A percentile compares a stretch with the other conserved stretches of the same genome.
Conservation (phyloP, 345 rosid species). For the Murraya paniculata region DNA sequence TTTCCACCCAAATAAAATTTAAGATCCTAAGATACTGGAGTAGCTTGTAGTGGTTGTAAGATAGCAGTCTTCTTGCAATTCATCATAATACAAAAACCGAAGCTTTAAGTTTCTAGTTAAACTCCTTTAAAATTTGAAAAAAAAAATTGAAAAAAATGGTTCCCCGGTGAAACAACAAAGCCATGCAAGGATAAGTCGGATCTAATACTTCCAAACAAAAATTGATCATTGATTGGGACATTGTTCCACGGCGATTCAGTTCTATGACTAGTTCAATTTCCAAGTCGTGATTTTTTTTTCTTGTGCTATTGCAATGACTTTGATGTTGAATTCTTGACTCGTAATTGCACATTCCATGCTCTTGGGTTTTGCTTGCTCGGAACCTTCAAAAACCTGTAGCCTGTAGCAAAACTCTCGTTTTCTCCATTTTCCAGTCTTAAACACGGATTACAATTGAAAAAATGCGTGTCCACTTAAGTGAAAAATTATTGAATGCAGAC, state of each 20-base stretch:
- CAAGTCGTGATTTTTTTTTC: neutral
- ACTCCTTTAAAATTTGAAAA: neutral
- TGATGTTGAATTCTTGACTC: neutral
- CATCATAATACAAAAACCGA: neutral
- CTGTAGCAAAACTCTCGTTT: neutral
- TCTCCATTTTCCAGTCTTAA: neutral
- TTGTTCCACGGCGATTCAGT: neutral
- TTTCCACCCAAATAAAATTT: too few relatives aligned
- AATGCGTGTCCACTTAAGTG: neutral
- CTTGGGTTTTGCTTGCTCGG: neutral
- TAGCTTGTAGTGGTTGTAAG: neutral
- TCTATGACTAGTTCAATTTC: conserved; percentile 4
- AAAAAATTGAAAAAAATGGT: too few relatives aligned
- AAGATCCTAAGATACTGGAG: too few relatives aligned
- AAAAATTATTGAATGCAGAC: too few relatives aligned
- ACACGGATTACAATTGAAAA: neutral
- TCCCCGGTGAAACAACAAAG: neutral
- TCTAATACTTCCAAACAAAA: neutral
- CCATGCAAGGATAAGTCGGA: neutral
- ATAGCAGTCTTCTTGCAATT: too few relatives aligned
- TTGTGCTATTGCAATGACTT: neutral
- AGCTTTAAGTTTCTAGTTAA: neutral
- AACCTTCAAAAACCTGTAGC: neutral
- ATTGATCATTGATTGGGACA: neutral
- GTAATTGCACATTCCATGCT: neutral